These are phyloP conservation scores for Puccinia hordei DNA, from an alignment of 1,284 basidiomycete species.

Conservation along the genomic window DNA sequence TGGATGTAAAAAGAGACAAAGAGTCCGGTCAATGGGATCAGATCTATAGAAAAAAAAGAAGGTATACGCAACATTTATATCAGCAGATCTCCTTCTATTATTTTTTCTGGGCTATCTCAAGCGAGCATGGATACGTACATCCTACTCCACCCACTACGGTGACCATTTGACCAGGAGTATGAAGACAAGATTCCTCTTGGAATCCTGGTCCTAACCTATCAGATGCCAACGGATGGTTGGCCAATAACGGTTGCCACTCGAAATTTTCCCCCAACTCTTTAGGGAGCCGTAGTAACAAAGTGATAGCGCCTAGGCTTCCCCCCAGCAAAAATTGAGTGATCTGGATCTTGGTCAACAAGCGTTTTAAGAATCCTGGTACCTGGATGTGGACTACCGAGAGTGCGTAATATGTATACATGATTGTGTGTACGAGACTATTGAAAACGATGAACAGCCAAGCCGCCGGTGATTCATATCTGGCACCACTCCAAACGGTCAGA, in stretches of 20 bases:
- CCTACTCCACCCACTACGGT: conserved; percentile 39
- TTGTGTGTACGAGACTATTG: conserved; percentile 55
- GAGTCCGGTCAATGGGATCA: conserved; percentile 41
- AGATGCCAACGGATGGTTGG: conserved; percentile 14
- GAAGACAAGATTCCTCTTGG: conserved; percentile 31
- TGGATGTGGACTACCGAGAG: conserved; percentile 57
- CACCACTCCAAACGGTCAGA: conserved; percentile 58
- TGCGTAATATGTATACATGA: conserved; percentile 59
- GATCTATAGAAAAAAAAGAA: conserved; percentile 3
- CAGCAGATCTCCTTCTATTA: background rate
- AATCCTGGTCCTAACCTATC: conserved; percentile 36
- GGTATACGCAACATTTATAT: background rate
- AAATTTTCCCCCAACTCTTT: conserved; percentile 31
- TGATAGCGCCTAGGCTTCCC: conserved; percentile 52
- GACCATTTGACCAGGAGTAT: conserved; percentile 30
- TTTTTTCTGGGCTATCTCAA: background rate
- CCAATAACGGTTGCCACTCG: conserved; percentile 40
- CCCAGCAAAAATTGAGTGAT: conserved; percentile 57
- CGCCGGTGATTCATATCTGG: conserved; percentile 56
- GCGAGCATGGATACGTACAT: conserved; percentile 24
- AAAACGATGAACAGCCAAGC: conserved; percentile 53
- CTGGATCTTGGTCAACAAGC: conserved; percentile 56
- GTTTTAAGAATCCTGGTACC: conserved; percentile 58
- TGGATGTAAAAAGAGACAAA: conserved; percentile 47
- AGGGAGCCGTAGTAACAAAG: conserved; percentile 19